A percentile compares a stretch with the other conserved stretches of the same genome.
Evolutionary conservation across 1,139 yeast genomes (phyloP).

Genomic region (Candida sp.): DNA sequence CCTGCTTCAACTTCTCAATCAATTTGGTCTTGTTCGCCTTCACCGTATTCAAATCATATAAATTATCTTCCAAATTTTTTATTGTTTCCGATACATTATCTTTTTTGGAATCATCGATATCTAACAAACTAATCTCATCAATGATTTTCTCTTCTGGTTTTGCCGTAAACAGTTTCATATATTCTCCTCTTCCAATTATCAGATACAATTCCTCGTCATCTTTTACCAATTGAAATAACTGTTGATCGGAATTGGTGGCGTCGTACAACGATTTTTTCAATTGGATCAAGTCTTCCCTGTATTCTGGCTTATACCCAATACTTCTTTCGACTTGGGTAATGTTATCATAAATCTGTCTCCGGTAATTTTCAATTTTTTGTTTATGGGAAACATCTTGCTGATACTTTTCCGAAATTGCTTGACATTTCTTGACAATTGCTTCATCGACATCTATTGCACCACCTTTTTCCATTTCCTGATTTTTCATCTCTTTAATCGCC

Average conservation of each 20-base stretch:
- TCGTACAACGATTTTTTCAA: conserved; percentile 65
- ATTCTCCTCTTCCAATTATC: conserved; percentile 35
- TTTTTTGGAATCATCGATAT: conserved; percentile 48
- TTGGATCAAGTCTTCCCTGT: conserved; percentile 51
- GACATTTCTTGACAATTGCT: conserved; percentile 16
- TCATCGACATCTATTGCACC: conserved; percentile 13
- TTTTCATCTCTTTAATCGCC: conserved; percentile 45
- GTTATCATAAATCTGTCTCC: conserved; percentile 38
- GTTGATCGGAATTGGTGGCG: conserved; percentile 66
- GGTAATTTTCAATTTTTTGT: conserved; percentile 18
- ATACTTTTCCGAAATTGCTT: conserved; percentile 22
- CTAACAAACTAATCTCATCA: conserved; percentile 51
- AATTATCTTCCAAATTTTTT: conserved; percentile 41
- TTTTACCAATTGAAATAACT: conserved; percentile 39
- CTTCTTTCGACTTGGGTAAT: conserved; percentile 20
- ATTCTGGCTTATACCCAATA: conserved; percentile 3
- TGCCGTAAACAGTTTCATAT: conserved; percentile 24
- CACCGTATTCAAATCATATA: conserved; percentile 42
- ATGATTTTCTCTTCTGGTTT: conserved; percentile 9
- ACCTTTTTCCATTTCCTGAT: conserved; percentile 4
- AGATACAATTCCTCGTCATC: conserved; percentile 23
- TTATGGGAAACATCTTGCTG: conserved; percentile 22
- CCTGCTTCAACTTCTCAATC: conserved; percentile 62
- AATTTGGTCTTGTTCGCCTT: conserved; percentile 60
- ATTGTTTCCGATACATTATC: conserved; percentile 30